Evolutionary conservation across 2,329 filamentous ascomycete species (phyloP).

Genomic region (Gnomoniopsis sp.): DNA sequence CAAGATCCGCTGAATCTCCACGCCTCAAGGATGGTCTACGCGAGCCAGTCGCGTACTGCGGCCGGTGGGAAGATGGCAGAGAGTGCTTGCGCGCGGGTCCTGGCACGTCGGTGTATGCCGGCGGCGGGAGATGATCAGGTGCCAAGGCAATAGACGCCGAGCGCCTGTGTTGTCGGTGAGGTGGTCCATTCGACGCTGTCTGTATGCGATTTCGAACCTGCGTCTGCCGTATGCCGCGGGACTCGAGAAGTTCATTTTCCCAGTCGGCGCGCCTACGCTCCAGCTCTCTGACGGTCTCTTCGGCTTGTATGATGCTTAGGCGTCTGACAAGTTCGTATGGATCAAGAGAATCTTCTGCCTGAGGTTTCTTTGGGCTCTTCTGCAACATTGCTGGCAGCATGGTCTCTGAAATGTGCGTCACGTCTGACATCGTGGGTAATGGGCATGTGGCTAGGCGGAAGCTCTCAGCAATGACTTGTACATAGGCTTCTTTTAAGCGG

Average conservation of each 20-base stretch:
- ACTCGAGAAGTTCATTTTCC: neutral
- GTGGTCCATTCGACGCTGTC: neutral
- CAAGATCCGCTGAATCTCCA: neutral
- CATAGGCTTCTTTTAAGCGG: too few relatives aligned
- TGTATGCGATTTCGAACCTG: neutral
- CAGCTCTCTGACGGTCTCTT: neutral
- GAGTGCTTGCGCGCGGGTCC: neutral
- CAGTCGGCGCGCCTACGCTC: neutral
- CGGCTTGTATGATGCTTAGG: conserved; percentile 1
- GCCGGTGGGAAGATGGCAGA: neutral
- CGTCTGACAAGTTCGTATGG: conserved; percentile 3
- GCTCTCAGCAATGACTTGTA: too few relatives aligned
- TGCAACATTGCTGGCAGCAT: neutral
- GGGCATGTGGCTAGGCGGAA: too few relatives aligned
- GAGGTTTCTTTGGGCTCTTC: neutral
- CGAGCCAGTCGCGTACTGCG: neutral
- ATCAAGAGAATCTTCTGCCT: neutral
- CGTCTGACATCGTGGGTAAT: too few relatives aligned
- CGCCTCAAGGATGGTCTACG: neutral
- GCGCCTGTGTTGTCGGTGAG: neutral
- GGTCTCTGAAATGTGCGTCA: neutral
- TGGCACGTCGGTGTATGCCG: neutral
- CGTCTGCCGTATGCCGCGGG: neutral
- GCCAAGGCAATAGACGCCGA: neutral
- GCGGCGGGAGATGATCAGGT: neutral